Base-by-base conservation (phyloP, 2,329 filamentous ascomycete species). In the Colletotrichum spinosum region DNA sequence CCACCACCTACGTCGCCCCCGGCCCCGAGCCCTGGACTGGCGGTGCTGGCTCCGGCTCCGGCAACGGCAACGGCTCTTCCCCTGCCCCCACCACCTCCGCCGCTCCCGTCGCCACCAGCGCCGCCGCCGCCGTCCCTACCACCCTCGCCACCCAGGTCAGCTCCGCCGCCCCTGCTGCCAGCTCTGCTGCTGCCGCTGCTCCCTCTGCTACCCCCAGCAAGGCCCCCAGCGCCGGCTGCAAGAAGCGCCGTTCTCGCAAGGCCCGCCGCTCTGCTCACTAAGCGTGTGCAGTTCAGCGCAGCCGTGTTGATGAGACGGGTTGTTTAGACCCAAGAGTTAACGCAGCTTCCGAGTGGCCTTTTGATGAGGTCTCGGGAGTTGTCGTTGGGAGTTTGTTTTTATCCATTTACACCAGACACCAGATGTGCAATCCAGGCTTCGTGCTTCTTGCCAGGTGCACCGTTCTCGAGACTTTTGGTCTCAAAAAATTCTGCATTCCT, bases 21-120 rank as follows among this genome's bases (percentile, higher is more conserved):
- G 77, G 77, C 53, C 76, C 76, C 25, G 69, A 69, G 15, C 70
- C 79, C 69, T 78, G 74, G 69, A 65, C 68, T n/a, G 73, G 55
- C 53, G 69, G 68, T 62, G 57, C 57, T 50, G 64, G 56, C 69
- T 48, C 41, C 42, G 42, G 42, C 12, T 46, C 44, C 44, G 44
- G 44, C 44, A 17, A 25, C 25, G 52, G 58, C 70, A 12, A 65
- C 55, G 17, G 15, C 58, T 51, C 61, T n/a, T 46, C 51, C 33
- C 42, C 52, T 46, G 59, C 53, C 54, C 67, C 59, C 50, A 38
- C 55, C 37, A 55, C 48, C 51, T 42, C 68, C 12, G 42, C 55
- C 35, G 51, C 67, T 34, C 53, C 61, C 17, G 39, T 35, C 41
- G 41, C 39, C 49, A 52, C 48, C 34, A 37, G 38, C 17, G 39